These are phyloP conservation scores for Flaveria ramosissima DNA, from an alignment of 129 eudicot species.

Conservation along the genomic window DNA sequence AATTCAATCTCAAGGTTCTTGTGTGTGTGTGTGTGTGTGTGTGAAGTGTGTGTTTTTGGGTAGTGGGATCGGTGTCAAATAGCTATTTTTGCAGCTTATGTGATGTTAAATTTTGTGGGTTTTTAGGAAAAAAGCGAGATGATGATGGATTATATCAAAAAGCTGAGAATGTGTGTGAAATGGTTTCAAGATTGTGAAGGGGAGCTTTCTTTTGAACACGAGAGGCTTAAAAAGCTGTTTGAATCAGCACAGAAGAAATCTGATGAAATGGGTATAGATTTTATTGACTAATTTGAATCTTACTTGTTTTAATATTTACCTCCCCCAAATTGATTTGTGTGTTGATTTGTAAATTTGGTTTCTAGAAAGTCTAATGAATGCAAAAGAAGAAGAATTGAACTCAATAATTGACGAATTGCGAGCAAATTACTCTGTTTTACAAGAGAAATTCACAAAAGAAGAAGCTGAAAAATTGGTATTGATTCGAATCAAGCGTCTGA, in stretches of 20 bases:
- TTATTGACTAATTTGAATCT: background rate
- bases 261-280: slow-evolving; percentile 66
- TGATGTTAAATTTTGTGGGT: slow-evolving; percentile 9
- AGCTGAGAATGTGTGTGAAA: slow-evolving; percentile 72
- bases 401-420: slow-evolving; percentile 67
- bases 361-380: slow-evolving; percentile 65
- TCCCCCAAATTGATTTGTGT: background rate
- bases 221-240: slow-evolving; percentile 54
- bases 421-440: slow-evolving; percentile 46
- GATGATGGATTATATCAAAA: slow-evolving; percentile 70
- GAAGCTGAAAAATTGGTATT: slow-evolving; percentile 76
- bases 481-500: slow-evolving; percentile 6
- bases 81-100: background rate
- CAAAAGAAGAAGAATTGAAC: slow-evolving; percentile 83
- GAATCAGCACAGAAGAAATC: slow-evolving; percentile 76
- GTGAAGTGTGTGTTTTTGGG: background rate
- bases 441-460: slow-evolving; percentile 66
- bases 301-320: no score
- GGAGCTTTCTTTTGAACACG: slow-evolving; percentile 57
- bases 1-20: slow-evolving; percentile 67
- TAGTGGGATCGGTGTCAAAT: no score
- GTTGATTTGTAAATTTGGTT: background rate
- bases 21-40: background rate
- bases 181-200: slow-evolving; percentile 84
- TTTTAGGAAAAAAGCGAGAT: slow-evolving; percentile 80